Evolutionary conservation across 371 early-diverging fungal species (phyloP), one percentile per base, ranked within the genome.

Genomic region (Mucor racemosus): DNA sequence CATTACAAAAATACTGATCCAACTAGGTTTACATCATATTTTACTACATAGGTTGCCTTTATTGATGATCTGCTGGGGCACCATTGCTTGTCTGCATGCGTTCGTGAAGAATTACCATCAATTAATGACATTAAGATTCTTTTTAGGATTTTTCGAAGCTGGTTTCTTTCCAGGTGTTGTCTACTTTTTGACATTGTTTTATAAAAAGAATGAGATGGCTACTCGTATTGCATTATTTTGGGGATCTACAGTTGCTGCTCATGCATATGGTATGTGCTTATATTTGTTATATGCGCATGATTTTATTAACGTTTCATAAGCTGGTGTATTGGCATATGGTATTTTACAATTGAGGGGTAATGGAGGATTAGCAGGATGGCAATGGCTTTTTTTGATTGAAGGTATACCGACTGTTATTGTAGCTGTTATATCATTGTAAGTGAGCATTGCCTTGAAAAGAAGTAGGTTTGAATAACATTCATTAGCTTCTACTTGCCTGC

Each of bases 301-400:
- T n/a, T n/a, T n/a, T n/a, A n/a, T n/a, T n/a, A 26, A 26, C 26
- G 3, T 26, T 26, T 26, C 1, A 26, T 26, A 26, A 77, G 82
- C 81, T 14, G 84, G 84, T 39, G 63, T 84, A n/a, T 65, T 84
- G 33, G 82, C 82, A 1, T 82, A 77, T 68, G 79, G 75, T 26
- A 79, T 82, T 14, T 59, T 82, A 26, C 77, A 70, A 48, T 21
- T 82, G 5, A 67, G 82, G 57, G 82, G 82, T 0, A 59, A 68
- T 31, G 60, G 68, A 36, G 76, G 79, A 1, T 60, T 82, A 60
- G 62, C 82, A 17, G 82, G 82, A 0, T 82, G 82, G 82, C 82
- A 80, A 69, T 82, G 84, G 84, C 42, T 83, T 9, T 83, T 83
- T 56, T 33, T 83, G 7, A 76, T 83, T 21, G 84, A 83, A 66